Conservation (phyloP, 495 filamentous ascomycete species). For the Parachaetomium inaequale region DNA sequence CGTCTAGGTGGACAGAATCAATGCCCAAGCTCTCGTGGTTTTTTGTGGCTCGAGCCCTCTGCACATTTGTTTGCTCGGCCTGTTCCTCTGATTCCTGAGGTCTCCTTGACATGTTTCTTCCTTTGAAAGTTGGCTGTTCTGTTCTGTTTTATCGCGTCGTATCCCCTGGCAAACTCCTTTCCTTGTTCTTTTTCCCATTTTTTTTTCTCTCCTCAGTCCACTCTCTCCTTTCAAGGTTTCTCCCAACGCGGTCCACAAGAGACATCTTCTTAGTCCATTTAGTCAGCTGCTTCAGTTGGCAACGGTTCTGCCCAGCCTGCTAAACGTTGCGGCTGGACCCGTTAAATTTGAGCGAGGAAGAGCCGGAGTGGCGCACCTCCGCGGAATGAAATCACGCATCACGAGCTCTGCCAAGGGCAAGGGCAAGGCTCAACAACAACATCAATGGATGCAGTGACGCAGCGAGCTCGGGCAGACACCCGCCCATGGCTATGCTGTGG, state of each 20-base stretch:
- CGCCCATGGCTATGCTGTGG: too few relatives aligned
- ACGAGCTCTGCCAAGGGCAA: neutral
- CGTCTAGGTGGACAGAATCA: neutral
- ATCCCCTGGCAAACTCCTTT: too few relatives aligned
- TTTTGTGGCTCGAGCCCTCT: too few relatives aligned
- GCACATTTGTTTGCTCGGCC: neutral
- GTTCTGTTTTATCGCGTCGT: too few relatives aligned
- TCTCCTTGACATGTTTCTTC: too few relatives aligned
- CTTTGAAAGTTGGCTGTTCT: too few relatives aligned
- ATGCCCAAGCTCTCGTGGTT: neutral
- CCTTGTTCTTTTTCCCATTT: too few relatives aligned
- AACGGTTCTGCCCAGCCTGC: slow-evolving; percentile 8
- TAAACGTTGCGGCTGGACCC: slow-evolving; percentile 11
- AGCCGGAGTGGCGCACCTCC: slow-evolving; percentile 33
- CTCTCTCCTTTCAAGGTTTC: too few relatives aligned
- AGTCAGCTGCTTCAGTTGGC: neutral
- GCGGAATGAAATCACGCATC: slow-evolving; percentile 15
- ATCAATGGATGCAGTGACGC: too few relatives aligned
- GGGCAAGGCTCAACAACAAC: too few relatives aligned
- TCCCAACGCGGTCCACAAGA: neutral
- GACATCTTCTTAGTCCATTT: neutral
- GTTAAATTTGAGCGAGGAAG: slow-evolving; percentile 43
- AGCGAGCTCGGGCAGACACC: too few relatives aligned
- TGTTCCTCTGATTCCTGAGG: neutral
- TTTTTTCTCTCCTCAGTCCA: too few relatives aligned